Evolutionary conservation across 129 eudicot species (phyloP), one percentile per base, ranked within the genome.

Genomic region (Solidago caesia): DNA sequence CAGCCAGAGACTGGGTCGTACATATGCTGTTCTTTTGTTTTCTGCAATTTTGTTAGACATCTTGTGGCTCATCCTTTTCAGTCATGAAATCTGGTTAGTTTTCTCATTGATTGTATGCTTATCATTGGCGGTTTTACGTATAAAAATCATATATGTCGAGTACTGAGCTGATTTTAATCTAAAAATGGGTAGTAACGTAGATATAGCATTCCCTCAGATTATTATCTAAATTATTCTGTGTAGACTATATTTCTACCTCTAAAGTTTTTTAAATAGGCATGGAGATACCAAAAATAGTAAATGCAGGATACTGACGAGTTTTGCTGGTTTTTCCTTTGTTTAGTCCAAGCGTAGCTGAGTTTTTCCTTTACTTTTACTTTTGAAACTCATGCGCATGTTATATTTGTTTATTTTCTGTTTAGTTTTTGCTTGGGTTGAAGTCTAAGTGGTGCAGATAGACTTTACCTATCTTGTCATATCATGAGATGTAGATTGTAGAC

Each of bases 1-100:
- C 83, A 90, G 92, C 74, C 98, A 93, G 77, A 88, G 88, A 44
- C 97, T 93, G 6, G 91, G 91, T 13, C 77, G 98, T 49, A 90
- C 91, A 4, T 93, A 93, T 29, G 98, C 97, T 14, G 78, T 85
- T 33, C 96, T 93, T 48, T 85, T 93, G 71, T 77, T 87, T 75
- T 86, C 74, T 26, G 83, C 92, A 15, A 72, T 93, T 76, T 77
- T 86, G 79, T 69, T 93, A 12, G 98, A 93, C 75, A 42, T 86
- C 49, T 68, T 78, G 58, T 93, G 97, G 98, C 85, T 93, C 71
- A 57, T 88, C 56, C 90, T 93, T 66, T 93, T 90, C 85, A 74
- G 83, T 6, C 78, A 73, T 41, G 89, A 90, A 58, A 88, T 93
- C 73, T 86, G 96, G 98, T 93, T 64, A 43, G 84, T 69, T 68